These are phyloP conservation scores for Pseudotsuga menziesii DNA, from an alignment of 75 land plant species.

Conservation along the genomic window DNA sequence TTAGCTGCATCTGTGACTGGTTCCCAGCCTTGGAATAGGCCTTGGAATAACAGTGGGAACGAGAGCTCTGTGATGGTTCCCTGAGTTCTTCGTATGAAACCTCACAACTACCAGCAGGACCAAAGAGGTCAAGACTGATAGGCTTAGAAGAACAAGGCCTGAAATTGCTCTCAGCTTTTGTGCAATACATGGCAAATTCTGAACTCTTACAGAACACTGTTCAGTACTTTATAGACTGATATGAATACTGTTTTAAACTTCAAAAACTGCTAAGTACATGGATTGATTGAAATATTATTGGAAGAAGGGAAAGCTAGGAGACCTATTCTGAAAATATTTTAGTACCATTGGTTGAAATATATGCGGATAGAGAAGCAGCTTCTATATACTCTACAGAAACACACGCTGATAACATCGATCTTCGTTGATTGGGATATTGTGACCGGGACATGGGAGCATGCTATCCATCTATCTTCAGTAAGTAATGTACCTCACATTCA, in stretches of 20 bases:
- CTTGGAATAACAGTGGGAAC: not conserved
- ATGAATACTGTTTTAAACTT: not conserved
- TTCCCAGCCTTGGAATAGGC: not conserved
- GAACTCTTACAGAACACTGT: not conserved
- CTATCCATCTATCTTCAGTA: not conserved
- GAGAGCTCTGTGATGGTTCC: not conserved
- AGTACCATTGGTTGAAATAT: not conserved
- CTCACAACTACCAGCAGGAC: not conserved
- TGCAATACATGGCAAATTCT: constrained; percentile 9
- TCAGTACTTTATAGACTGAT: not conserved
- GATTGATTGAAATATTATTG: not conserved
- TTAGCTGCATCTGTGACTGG: not conserved
- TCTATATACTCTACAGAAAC: not conserved
- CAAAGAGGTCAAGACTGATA: not conserved
- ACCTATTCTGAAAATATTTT: not conserved
- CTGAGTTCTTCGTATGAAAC: no score
- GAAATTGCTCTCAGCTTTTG: constrained; percentile 7
- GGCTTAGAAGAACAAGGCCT: not conserved
- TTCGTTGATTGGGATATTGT: not conserved
- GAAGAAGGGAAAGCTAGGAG: not conserved
- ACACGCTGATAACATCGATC: not conserved
- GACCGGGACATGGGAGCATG: not conserved
- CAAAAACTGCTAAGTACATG: not conserved
- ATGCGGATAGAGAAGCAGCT: not conserved
- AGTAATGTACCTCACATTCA: not conserved